Base-by-base conservation (phyloP, 2,329 filamentous ascomycete genomes). In the Emergomyces orientalis region DNA sequence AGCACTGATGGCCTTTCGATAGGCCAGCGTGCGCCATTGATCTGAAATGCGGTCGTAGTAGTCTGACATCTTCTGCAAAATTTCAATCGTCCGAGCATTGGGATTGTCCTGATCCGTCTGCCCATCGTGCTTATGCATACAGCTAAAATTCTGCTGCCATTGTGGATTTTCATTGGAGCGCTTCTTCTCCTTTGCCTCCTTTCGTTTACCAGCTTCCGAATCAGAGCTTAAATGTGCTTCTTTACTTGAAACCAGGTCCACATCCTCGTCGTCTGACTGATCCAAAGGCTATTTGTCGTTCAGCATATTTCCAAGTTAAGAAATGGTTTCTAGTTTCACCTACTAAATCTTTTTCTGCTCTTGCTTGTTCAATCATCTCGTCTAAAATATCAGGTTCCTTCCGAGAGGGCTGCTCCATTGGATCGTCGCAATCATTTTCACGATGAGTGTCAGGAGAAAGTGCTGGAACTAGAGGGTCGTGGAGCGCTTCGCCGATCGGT, bases 21-120 rank as follows among this genome's bases (percentile, higher is more conserved):
- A 97, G 4, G 88, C 87, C 0, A 83, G 77, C 0, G 82, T 82
- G 2, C 91, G 85, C 89, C 90, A 97, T 43, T 85, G 82, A 69
- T 97, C 91, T 47, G 86, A 82, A n/a, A 84, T 84, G 7, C 86
- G 81, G 4, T 82, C 83, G 72, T 96, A 96, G 73, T 93, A 88
- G 61, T 87, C 82, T 51, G 84, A 82, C 89, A 97, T 91, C 67
- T 88, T 81, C 69, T 91, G 84, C 5, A 97, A 79, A 1, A 94
- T 79, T 56, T 88, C 82, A 59, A 96, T 91, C 0, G 89, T 95
- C 14, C 82, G 79, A 1, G 79, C 78, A 71, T 97, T 97, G 0
- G 90, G 89, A 67, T 88, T 90, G 14, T 77, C 71, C 0, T 75
- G 70, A 17, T 75, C 71, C 6, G 74, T 72, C 32, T 70, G 71